A percentile compares a stretch with the other conserved stretches of the same genome.
Evolutionary conservation across 345 rosid species (phyloP).

Genomic region (Salix udensis): DNA sequence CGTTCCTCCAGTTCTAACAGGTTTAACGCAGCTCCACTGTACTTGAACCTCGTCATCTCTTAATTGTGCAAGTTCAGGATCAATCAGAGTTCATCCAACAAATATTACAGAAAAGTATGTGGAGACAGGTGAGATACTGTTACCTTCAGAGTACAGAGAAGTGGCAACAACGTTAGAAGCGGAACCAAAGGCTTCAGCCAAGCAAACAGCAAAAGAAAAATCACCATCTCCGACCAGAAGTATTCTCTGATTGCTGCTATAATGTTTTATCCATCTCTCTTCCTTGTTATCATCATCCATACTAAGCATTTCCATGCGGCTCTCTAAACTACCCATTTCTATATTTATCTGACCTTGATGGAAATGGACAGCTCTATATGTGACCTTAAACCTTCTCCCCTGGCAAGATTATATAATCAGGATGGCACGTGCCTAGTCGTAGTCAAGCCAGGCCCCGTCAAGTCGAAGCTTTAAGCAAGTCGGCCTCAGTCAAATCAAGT

Average conservation of each 20-base stretch:
- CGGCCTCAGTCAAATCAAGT: no score
- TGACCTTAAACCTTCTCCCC: no score
- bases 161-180: slow-evolving; percentile 47
- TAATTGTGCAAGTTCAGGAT: no score
- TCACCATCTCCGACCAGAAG: slow-evolving; percentile 58
- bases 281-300: background rate
- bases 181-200: slow-evolving; percentile 48
- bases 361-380: no score
- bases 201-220: slow-evolving; percentile 50
- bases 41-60: no score
- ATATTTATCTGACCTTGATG: background rate
- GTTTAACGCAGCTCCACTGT: slow-evolving; percentile 1
- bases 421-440: no score
- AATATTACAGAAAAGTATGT: no score
- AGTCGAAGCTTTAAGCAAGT: no score
- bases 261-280: slow-evolving; percentile 38
- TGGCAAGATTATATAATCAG: no score
- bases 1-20: slow-evolving; percentile 15
- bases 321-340: background rate
- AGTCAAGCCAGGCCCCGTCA: no score
- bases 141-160: slow-evolving; percentile 40
- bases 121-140: no score
- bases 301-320: background rate
- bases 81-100: no score
- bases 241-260: slow-evolving; percentile 33